Evolutionary conservation across 345 rosid species (phyloP).

Genomic region (Hypericum androsaemum): DNA sequence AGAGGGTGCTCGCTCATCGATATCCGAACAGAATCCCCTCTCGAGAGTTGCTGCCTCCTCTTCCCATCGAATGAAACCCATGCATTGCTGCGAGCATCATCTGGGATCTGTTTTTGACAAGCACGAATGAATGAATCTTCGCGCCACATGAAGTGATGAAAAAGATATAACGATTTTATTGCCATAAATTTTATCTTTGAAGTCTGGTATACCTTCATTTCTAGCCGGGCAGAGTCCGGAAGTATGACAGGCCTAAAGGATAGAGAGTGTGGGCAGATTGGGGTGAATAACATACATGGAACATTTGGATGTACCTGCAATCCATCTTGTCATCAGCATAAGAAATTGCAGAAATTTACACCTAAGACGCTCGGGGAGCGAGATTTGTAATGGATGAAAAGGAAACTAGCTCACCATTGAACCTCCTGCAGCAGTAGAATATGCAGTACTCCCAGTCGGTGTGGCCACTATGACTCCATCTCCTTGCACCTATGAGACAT

Average conservation of each 20-base stretch:
- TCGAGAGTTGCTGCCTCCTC: constrained; percentile 93
- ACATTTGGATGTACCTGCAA: constrained; percentile 98
- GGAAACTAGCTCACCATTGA: constrained; percentile 61
- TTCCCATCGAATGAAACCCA: constrained; percentile 99
- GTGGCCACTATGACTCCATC: constrained; percentile 99
- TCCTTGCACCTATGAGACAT: constrained; percentile 73
- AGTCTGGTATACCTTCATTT: constrained; percentile 64
- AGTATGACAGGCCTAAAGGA: constrained; percentile 97
- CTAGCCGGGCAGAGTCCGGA: constrained; percentile 94
- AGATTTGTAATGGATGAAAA: neutral
- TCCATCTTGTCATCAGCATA: constrained; percentile 4
- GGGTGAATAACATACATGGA: constrained; percentile 97
- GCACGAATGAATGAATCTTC: neutral
- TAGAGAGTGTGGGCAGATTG: constrained; percentile 96
- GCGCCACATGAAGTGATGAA: constrained; percentile 5
- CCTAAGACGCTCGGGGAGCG: too few relatives aligned
- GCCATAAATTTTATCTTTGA: too few relatives aligned
- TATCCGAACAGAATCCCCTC: constrained; percentile 85
- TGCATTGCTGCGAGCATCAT: constrained; percentile 90
- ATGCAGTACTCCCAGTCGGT: constrained; percentile 98
- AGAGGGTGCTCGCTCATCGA: constrained; percentile 95
- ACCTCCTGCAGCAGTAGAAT: constrained; percentile 98
- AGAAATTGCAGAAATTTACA: too few relatives aligned
- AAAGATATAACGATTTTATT: neutral
- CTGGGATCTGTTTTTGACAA: constrained; percentile 54